Evolutionary conservation across 1,284 basidiomycete species (phyloP), one percentile per base, ranked within the genome.

Genomic region (Ustilago vetiveriae): DNA sequence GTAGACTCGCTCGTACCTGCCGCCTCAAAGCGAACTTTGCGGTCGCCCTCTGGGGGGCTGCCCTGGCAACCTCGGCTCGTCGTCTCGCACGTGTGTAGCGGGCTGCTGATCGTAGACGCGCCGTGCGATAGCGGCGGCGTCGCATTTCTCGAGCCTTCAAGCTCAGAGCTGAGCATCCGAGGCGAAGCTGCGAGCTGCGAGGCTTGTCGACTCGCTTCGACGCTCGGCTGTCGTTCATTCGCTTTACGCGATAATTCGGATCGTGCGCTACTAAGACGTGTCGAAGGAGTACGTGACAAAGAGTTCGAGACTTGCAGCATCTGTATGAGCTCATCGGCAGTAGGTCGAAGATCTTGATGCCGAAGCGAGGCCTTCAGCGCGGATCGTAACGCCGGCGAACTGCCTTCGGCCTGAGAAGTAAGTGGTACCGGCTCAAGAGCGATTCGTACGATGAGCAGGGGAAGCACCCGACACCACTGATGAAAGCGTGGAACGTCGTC

Each of bases 401-500:
- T 56, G 7, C 38, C 45, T 22, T 50, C 54, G 3, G 71, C 59
- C 24, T 65, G 53, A 3, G 42, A 4, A 0, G 53, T 50, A 42
- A 75, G 36, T 13, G 50, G 39, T 1, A 70, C 43, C 3, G 66
- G 68, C 21, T 55, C 49, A 6, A 59, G 41, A 8, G 66, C 33
- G 24, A 62, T 57, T 6, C 62, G 48, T 21, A 74, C 67, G 22
- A 77, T 75, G 11, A 67, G 63, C 19, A 77, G 41, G 16, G 72
- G 70, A 16, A 70, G 60, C 6, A 63, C 47, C 2, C 75, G 49
- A 11, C 73, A 74, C 75, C 75, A 77, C 27, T 67, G 70, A 23
- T 75, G 75, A 33, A 75, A 77, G 14, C 71, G 59, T 6, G 75
- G 75, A 33, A 71, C 57, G 3, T 66, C 56, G 19, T 63, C 51